phyloP scores from a whole-genome alignment of 2,329 filamentous ascomycete genomes.

The Aspergillus floridensis region DNA sequence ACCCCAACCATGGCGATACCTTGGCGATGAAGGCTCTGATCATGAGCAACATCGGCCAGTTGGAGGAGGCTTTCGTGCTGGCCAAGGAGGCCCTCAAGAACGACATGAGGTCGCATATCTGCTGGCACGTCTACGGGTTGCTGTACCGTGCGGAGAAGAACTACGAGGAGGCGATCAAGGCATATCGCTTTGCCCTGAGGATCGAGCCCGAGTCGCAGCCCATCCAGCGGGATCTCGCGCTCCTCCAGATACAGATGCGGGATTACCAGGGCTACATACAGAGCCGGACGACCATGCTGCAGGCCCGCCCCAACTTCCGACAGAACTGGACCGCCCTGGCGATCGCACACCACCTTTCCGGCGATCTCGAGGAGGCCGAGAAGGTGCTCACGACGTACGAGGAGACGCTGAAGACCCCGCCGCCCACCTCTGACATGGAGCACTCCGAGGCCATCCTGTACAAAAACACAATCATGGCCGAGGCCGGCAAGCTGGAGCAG shows the following conservation, averaged over 20 bases:
- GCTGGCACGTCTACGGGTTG: conserved; percentile 98
- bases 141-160: conserved; percentile 94
- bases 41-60: conserved; percentile 86
- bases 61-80: conserved; percentile 88
- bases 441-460: conserved; percentile 93
- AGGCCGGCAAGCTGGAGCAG: conserved; percentile 76
- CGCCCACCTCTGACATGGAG: conserved; percentile 76
- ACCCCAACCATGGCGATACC: conserved; percentile 94
- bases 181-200: conserved; percentile 91
- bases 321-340: conserved; percentile 98
- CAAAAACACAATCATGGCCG: conserved; percentile 91
- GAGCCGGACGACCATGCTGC: conserved; percentile 83
- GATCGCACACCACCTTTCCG: conserved; percentile 86
- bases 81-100: conserved; percentile 89
- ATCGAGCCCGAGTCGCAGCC: conserved; percentile 92
- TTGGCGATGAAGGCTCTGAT: conserved; percentile 99
- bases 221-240: conserved; percentile 89
- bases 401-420: conserved; percentile 80
- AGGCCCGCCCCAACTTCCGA: conserved; percentile 73
- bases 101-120: conserved; percentile 99
- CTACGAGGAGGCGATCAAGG: conserved; percentile 98
- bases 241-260: conserved; percentile 93
- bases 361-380: conserved; percentile 81
- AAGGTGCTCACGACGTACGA: conserved; percentile 89
- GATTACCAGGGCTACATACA: conserved; percentile 92